phyloP scores from a whole-genome alignment of 164 flowering plant genomes.

The Paratinospora sagittata region DNA sequence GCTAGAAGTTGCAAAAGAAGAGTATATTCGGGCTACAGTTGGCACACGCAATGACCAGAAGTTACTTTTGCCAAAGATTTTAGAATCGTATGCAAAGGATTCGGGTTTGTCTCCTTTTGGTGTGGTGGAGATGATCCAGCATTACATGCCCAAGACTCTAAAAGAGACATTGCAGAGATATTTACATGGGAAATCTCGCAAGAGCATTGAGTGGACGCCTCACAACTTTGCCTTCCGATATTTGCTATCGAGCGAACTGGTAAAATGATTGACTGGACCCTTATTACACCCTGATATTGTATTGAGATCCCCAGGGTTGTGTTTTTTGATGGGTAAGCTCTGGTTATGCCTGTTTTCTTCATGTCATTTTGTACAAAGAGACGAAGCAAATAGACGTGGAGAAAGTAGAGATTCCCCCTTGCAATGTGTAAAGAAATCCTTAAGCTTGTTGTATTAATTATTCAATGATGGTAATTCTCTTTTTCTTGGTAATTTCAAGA shows the following conservation, averaged over 20 bases:
- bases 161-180: conserved; percentile 43
- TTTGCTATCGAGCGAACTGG: conserved; percentile 69
- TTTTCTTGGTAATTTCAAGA: background rate
- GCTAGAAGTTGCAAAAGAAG: conserved; percentile 79
- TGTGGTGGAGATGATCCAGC: conserved; percentile 54
- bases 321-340: background rate
- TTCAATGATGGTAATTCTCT: background rate
- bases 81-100: conserved; percentile 76
- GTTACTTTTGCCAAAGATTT: conserved; percentile 65
- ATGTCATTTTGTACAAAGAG: conserved; percentile 12
- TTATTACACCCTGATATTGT: background rate
- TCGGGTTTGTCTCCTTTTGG: conserved; percentile 47
- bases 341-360: background rate
- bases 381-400: conserved; percentile 8
- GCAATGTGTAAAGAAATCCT: conserved; percentile 3
- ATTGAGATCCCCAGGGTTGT: background rate
- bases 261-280: conserved; percentile 25
- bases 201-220: conserved; percentile 75
- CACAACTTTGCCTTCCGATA: conserved; percentile 79
- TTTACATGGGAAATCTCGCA: conserved; percentile 42
- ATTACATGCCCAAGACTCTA: conserved; percentile 52
- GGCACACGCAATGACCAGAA: conserved; percentile 61
- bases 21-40: conserved; percentile 70
- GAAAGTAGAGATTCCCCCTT: background rate
- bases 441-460: background rate